A percentile compares a stretch with the other conserved stretches of the same genome.
phyloP scores from a whole-genome alignment of 2,329 filamentous ascomycete species.

The Dactylella cylindrospora region DNA sequence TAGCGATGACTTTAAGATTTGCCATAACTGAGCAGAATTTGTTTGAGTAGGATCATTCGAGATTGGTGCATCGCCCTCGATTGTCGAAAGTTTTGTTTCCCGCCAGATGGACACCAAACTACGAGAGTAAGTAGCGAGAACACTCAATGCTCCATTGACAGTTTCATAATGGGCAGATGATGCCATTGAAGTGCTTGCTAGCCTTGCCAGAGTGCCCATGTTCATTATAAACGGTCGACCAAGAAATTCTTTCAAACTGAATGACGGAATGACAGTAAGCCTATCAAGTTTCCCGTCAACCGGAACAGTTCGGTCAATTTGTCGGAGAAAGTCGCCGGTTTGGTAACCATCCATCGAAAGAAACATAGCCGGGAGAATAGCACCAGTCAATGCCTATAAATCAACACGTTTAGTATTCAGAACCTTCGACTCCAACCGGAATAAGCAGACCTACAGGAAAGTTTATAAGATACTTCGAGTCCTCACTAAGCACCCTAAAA shows the following conservation, averaged over 20 bases:
- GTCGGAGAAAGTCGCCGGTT: constrained; percentile 71
- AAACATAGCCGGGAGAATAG: constrained; percentile 67
- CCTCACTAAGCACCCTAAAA: constrained; percentile 26
- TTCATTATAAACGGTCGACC: constrained; percentile 65
- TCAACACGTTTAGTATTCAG: constrained; percentile 1
- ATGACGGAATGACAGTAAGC: constrained; percentile 52
- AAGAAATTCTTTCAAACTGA: constrained; percentile 38
- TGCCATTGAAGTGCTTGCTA: constrained; percentile 65
- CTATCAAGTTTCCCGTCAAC: constrained; percentile 64
- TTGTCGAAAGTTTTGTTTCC: constrained; percentile 20
- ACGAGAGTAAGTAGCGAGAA: constrained; percentile 28
- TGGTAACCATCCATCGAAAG: constrained; percentile 72
- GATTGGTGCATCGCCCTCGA: constrained; percentile 21
- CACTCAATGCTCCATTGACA: constrained; percentile 22
- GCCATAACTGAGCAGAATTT: constrained; percentile 60
- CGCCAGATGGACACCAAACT: constrained; percentile 33
- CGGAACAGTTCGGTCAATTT: constrained; percentile 67
- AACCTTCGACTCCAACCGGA: background rate
- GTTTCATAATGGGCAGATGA: constrained; percentile 55
- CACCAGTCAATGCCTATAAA: constrained; percentile 62
- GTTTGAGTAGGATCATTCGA: constrained; percentile 27
- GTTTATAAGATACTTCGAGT: constrained; percentile 35
- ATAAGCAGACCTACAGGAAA: constrained; percentile 15
- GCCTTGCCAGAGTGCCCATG: constrained; percentile 67
- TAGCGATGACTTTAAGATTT: constrained; percentile 70